phyloP scores from a whole-genome alignment of 2,329 filamentous ascomycete species.

The Trichoderma koningii region DNA sequence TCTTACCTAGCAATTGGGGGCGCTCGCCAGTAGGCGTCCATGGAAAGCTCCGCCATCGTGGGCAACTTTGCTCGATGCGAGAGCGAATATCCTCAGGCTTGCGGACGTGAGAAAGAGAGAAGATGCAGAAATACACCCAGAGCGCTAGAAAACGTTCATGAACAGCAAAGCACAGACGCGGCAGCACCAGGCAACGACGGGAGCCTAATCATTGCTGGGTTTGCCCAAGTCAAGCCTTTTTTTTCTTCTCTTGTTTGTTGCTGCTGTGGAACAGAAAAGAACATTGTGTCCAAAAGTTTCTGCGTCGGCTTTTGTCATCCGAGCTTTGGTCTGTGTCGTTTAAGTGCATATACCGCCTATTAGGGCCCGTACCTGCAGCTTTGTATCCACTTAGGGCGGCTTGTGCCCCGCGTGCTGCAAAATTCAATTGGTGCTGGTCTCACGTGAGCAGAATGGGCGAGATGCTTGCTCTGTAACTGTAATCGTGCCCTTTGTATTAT shows the following conservation, averaged over 20 bases:
- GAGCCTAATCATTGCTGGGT: constrained; percentile 39
- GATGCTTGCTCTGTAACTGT: too few species aligned
- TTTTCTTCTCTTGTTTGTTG: constrained; percentile 21
- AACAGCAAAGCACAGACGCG: constrained; percentile 31
- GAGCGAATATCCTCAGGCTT: constrained; percentile 1
- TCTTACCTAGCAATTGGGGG: constrained; percentile 49
- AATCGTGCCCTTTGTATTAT: too few species aligned
- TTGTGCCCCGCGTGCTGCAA: not conserved
- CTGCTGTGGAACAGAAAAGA: constrained; percentile 27
- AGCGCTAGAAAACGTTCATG: constrained; percentile 19
- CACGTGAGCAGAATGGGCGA: too few species aligned
- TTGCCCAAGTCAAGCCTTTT: constrained; percentile 40
- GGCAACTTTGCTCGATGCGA: constrained; percentile 38
- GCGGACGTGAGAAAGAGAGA: constrained; percentile 2
- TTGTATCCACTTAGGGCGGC: constrained; percentile 3
- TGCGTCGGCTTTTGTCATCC: constrained; percentile 26
- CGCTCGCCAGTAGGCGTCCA: constrained; percentile 44
- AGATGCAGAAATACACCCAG: constrained; percentile 24
- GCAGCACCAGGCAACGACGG: constrained; percentile 36
- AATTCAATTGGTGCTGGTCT: not conserved
- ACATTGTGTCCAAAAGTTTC: constrained; percentile 25
- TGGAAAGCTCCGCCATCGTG: constrained; percentile 39
- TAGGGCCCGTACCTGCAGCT: constrained; percentile 17
- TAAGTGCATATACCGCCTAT: constrained; percentile 24
- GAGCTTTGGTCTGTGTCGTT: not conserved